phyloP scores from a whole-genome alignment of 257 asterid species.

The Coffea eugenioides region DNA sequence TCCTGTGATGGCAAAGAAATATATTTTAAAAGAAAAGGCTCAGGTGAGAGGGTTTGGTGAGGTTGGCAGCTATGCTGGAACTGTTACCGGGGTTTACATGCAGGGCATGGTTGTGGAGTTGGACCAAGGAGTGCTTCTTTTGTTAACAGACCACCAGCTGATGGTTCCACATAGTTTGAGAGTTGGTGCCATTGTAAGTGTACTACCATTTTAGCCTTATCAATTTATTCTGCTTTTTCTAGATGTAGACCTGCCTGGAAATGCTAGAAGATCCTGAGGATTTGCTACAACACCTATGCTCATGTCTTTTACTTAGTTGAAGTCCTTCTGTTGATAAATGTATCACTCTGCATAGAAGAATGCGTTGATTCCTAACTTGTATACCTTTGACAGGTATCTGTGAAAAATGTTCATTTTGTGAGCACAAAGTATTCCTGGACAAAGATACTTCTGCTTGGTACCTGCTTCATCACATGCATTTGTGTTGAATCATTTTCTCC shows the following conservation, averaged over 20 bases:
- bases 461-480: constrained; percentile 70
- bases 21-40: constrained; percentile 8
- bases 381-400: constrained; percentile 52
- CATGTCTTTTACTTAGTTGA: not conserved
- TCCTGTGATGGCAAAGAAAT: constrained; percentile 33
- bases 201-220: not conserved
- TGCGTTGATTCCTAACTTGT: not conserved
- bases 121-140: constrained; percentile 60
- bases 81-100: constrained; percentile 71
- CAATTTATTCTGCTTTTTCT: not conserved
- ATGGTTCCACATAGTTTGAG: constrained; percentile 74
- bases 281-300: not conserved
- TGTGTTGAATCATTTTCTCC: constrained; percentile 80
- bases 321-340: not conserved
- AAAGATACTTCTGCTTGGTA: constrained; percentile 71
- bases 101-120: constrained; percentile 83
- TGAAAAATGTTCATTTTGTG: constrained; percentile 74
- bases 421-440: constrained; percentile 78
- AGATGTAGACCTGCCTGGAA: not conserved
- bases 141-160: constrained; percentile 63
- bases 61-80: constrained; percentile 64
- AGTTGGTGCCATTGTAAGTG: constrained; percentile 82
- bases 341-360: not conserved
- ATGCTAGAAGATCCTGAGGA: not conserved
- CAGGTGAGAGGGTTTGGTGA: constrained; percentile 51